A percentile compares a stretch with the other conserved stretches of the same genome.
Evolutionary conservation across 306 rosid genomes (phyloP).

Genomic region (Castanospermum australe): DNA sequence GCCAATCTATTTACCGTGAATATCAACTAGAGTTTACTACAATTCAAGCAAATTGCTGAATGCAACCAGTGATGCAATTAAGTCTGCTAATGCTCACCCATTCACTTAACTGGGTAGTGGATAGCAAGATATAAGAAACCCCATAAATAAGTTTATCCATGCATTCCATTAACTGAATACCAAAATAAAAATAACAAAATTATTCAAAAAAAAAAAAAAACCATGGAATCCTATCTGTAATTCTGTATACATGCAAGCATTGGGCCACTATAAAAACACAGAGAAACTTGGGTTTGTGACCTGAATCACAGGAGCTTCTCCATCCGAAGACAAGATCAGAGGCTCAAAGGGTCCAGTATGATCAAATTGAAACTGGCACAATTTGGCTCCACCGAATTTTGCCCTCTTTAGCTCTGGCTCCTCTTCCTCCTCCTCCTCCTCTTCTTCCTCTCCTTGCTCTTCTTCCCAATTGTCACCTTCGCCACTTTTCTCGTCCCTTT

Average conservation of each 20-base stretch:
- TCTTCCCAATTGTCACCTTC: conserved; percentile 13
- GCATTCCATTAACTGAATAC: not conserved
- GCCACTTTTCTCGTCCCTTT: not conserved
- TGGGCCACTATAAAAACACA: not conserved
- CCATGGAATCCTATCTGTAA: not conserved
- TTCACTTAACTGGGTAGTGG: not conserved
- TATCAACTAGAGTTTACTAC: not conserved
- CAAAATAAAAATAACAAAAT: not conserved
- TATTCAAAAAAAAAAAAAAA: no score
- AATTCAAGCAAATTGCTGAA: not conserved
- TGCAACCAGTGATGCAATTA: not conserved
- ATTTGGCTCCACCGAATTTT: conserved; percentile 29
- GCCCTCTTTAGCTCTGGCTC: conserved; percentile 32
- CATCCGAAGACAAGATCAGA: conserved; percentile 55
- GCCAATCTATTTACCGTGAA: not conserved
- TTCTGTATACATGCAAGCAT: not conserved
- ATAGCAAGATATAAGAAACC: not conserved
- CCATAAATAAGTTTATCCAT: not conserved
- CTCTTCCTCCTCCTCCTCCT: conserved; percentile 25
- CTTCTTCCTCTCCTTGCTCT: conserved; percentile 23
- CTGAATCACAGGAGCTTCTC: conserved; percentile 61
- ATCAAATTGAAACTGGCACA: conserved; percentile 61
- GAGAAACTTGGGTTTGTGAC: conserved; percentile 30
- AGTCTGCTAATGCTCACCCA: not conserved
- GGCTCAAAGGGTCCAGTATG: conserved; percentile 76